These are phyloP conservation scores for Climacium dendroides DNA, from an alignment of 225 moss, liverwort and hornwort genomes.

Conservation along the genomic window DNA sequence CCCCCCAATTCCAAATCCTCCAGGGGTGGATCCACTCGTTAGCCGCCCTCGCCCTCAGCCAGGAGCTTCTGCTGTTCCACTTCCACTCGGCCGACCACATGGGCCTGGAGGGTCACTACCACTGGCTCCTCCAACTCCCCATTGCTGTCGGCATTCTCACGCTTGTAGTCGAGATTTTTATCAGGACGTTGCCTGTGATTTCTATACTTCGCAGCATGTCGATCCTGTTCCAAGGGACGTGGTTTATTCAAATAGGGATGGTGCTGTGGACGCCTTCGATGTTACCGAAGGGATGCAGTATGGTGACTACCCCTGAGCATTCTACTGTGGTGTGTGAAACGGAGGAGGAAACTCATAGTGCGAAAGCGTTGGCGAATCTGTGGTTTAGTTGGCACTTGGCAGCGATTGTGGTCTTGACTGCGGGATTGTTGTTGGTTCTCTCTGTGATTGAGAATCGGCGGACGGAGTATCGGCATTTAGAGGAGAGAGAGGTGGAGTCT, in stretches of 20 bases:
- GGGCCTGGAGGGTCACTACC: constrained; percentile 84
- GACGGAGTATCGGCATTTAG: not conserved
- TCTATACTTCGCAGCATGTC: constrained; percentile 22
- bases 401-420: constrained; percentile 15
- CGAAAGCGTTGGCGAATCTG: constrained; percentile 72
- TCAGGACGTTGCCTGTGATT: constrained; percentile 10
- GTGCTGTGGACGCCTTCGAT: constrained; percentile 52
- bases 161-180: constrained; percentile 11
- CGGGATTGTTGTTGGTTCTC: constrained; percentile 2
- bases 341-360: not conserved
- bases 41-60: constrained; percentile 51
- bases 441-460: not conserved
- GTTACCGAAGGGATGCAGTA: constrained; percentile 27
- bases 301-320: not conserved
- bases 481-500: not conserved
- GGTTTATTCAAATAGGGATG: constrained; percentile 80
- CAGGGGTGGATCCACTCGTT: constrained; percentile 38
- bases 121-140: constrained; percentile 85
- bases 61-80: constrained; percentile 84
- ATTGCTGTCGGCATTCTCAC: constrained; percentile 23
- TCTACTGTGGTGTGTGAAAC: constrained; percentile 13
- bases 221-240: constrained; percentile 50
- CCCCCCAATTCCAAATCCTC: constrained; percentile 15
- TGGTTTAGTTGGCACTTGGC: constrained; percentile 68
- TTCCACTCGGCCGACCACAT: constrained; percentile 88